A percentile compares a stretch with the other conserved stretches of the same genome.
Conservation (phyloP, 352 stramenopile species). For the Phytophthora foliorum region DNA sequence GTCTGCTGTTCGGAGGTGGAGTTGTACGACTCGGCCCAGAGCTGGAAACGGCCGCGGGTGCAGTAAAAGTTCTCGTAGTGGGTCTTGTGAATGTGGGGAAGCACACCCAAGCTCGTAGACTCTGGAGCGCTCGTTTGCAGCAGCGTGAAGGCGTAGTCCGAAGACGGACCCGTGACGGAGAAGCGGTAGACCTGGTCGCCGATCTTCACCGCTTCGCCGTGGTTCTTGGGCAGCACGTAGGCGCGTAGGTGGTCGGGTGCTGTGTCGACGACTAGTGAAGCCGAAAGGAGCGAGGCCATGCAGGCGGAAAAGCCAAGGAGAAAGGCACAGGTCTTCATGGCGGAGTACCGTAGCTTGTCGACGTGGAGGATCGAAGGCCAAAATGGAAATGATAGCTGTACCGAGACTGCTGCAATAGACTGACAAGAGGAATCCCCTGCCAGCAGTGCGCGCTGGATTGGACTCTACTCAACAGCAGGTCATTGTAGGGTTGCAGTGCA, state of each 20-base stretch:
- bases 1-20: constrained; percentile 47
- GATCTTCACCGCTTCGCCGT: constrained; percentile 44
- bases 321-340: constrained; percentile 41
- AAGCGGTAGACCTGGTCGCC: constrained; percentile 62
- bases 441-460: constrained; percentile 8
- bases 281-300: constrained; percentile 26
- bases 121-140: constrained; percentile 60
- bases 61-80: constrained; percentile 76
- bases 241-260: constrained; percentile 49
- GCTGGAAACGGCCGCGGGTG: constrained; percentile 58
- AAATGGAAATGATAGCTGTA: constrained; percentile 29
- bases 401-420: neutral
- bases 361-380: neutral
- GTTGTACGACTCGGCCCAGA: constrained; percentile 53
- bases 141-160: constrained; percentile 48
- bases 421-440: neutral
- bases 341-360: too few species aligned
- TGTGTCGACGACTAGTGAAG: constrained; percentile 52
- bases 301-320: constrained; percentile 23
- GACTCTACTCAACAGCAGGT: neutral
- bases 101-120: constrained; percentile 55
- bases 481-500: neutral
- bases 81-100: constrained; percentile 64
- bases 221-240: constrained; percentile 63
- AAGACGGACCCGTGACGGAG: constrained; percentile 62